A percentile compares a stretch with the other conserved stretches of the same genome.
phyloP scores from a whole-genome alignment of 345 rosid genomes.

The Rhodamnia rubescens region DNA sequence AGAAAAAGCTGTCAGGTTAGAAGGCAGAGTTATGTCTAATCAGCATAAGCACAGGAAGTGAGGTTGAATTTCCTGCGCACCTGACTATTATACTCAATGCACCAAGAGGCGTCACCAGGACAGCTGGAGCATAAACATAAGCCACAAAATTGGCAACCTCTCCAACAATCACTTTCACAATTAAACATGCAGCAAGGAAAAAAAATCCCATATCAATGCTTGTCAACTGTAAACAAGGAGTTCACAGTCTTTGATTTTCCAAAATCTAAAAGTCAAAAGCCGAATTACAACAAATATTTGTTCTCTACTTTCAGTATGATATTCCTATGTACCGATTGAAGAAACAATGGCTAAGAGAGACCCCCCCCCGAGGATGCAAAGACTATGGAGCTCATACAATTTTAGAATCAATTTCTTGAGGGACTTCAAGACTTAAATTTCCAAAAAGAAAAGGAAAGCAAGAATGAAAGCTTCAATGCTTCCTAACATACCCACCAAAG shows the following conservation, averaged over 20 bases:
- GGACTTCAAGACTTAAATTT: background rate
- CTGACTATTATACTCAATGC: conserved; percentile 85
- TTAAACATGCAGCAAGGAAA: background rate
- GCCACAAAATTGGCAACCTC: conserved; percentile 92
- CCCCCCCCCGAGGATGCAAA: background rate
- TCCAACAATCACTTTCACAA: conserved; percentile 59
- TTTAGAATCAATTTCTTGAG: background rate
- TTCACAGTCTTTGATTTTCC: background rate
- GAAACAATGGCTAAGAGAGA: background rate
- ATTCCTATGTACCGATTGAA: background rate
- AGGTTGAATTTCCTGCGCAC: conserved; percentile 11
- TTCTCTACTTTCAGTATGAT: background rate
- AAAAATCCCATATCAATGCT: background rate
- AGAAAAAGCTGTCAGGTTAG: background rate
- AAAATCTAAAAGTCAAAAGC: background rate
- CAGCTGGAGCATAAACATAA: conserved; percentile 90
- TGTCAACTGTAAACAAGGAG: background rate
- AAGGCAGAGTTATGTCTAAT: background rate
- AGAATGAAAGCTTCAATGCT: background rate
- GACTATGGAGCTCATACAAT: background rate
- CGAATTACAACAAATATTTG: background rate
- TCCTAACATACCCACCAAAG: background rate
- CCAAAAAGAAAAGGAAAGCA: background rate
- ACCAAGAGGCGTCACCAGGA: conserved; percentile 87
- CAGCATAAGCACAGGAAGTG: background rate